Base-by-base conservation (phyloP, 192 early-diverging fungal species). In the Piromyces finnis region DNA sequence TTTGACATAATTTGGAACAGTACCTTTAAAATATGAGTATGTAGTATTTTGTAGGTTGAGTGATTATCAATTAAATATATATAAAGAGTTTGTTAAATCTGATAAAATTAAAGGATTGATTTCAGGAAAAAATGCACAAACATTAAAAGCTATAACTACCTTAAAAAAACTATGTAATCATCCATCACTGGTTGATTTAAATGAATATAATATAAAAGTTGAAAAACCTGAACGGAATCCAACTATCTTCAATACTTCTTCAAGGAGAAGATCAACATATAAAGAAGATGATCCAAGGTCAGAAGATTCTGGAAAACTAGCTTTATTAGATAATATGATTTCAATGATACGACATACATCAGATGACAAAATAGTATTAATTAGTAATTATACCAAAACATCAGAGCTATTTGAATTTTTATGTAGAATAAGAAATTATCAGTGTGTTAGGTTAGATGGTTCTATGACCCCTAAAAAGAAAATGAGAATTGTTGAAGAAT, bases 341-440 rank as follows among this genome's bases (percentile, higher is more conserved):
- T 81, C 41, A 5, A 85, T 83, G 78, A 90, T 37, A 37, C 30
- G 59, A 77, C 79, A 79, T 88, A 90, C 91, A 15, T 84, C 87
- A 32, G 85, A 87, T 17, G 97, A 98, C 84, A 99, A 99, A 84
- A 97, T 99, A 83, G 98, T 99, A 17, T 86, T 99, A 18, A 98
- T 99, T 78, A 95, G 94, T 36, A 99, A 99, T 83, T 99, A 98
- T 86, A 99, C 98, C 0, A 97, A 99, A 84, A 98, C 98, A 5
- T 85, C 98, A 77, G 95, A 99, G 83, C 83, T 97, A 77, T 94
- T 99, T 82, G 95, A 98, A 81, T 87, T 89, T n/a, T 88, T 96
- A 78, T 99, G 96, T 78, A 85, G 87, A 0, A 88, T 88, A 29
- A 89, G 89, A 68, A 87, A 88, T 87, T 95, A 88, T 86, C 88